Base-by-base conservation (phyloP, 257 asterid genomes). In the Knoxia roxburghii region DNA sequence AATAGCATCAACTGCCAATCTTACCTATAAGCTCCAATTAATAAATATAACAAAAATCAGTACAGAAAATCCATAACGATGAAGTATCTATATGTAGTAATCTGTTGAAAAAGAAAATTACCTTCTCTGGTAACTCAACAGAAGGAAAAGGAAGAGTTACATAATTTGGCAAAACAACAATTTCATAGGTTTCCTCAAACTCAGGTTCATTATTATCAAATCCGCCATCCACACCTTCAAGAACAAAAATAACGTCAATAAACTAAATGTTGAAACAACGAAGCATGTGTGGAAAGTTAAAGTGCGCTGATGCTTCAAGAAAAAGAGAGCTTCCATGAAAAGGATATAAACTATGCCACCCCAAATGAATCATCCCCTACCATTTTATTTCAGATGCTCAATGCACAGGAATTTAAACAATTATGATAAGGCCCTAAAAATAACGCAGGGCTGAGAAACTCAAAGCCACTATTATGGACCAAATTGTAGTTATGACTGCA, bases 41-140 rank as follows among this genome's bases (percentile, higher is more conserved):
- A 67, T 3, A 49, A 30, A 18, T 49, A 26, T 45, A 45, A 11
- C 49, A 23, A 20, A 10, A 33, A 26, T 32, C 12, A 54, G 3
- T 1, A 32, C 51, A 53, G 9, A 71, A 11, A 17, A 58, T 60
- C 24, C 40, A 11, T 37, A n/a, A 37, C n/a, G 35, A 37, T 18
- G 56, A 52, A 49, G 32, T 10, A 48, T 29, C 54, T 33, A 21
- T 17, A 35, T 12, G 18, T 65, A 39, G 39, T n/a, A 0, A 35
- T 15, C 54, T 26, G 64, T 32, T 55, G 46, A 49, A 65, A 67
- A 61, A 49, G 74, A 55, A 30, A 6, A 27, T 27, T 75, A 90
- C 99, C 93, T 90, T 90, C 78, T 94, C 99, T 26, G 99, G 99
- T 77, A 94, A 81, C 81, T 90, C 96, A 37, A 90, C 96, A 5